Conservation (phyloP, 2,329 filamentous ascomycete species). For the Verticillium isaacii region DNA sequence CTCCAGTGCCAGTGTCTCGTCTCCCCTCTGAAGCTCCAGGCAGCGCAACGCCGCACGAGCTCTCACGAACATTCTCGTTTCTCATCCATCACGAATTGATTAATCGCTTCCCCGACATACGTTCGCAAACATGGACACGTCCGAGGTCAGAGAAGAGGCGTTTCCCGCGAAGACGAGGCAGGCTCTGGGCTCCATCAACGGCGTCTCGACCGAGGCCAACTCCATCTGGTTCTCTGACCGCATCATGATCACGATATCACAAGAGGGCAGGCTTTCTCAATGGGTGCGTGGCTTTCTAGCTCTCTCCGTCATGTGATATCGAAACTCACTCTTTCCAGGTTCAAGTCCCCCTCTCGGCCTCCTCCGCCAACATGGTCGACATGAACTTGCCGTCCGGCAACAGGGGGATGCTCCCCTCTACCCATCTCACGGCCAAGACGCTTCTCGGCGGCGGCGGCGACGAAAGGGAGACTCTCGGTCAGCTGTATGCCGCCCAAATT, state of each 20-base stretch:
- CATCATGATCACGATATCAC: conserved; percentile 83
- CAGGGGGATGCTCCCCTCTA: conserved; percentile 62
- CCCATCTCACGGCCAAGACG: conserved; percentile 80
- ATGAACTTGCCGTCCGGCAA: conserved; percentile 46
- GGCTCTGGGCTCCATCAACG: conserved; percentile 58
- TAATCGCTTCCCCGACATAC: not conserved
- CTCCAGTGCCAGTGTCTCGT: not conserved
- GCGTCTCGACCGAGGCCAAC: conserved; percentile 66
- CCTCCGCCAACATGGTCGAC: conserved; percentile 60
- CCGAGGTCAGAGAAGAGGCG: conserved; percentile 41
- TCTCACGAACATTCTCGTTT: not conserved
- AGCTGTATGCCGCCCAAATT: conserved; percentile 85
- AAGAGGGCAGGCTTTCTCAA: conserved; percentile 80
- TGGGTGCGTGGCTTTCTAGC: conserved; percentile 59
- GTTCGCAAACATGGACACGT: conserved; percentile 29
- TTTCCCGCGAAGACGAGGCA: conserved; percentile 65
- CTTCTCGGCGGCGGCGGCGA: conserved; percentile 78
- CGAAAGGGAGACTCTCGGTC: conserved; percentile 76
- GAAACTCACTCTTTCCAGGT: conserved; percentile 41
- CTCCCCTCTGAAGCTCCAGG: not conserved
- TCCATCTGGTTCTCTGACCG: conserved; percentile 79
- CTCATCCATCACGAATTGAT: not conserved
- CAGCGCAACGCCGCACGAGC: not conserved
- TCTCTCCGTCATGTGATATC: conserved; percentile 23
- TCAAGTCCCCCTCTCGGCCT: conserved; percentile 71